Evolutionary conservation across 352 stramenopile species (phyloP), one percentile per base, ranked within the genome.

Genomic region (Pythium aristosporum): DNA sequence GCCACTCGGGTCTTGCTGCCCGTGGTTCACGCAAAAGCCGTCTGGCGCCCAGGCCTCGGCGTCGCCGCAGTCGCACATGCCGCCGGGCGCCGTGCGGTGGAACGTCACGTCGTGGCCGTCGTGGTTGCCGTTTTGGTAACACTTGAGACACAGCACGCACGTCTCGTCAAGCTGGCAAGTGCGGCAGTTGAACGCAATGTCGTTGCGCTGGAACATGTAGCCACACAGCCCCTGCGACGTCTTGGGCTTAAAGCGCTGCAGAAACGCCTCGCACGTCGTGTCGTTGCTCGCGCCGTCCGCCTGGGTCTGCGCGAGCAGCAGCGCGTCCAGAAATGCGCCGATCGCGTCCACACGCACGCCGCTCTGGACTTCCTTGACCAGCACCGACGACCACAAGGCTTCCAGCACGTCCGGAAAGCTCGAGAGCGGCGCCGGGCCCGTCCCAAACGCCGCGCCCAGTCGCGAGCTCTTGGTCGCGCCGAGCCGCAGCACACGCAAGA

Each of bases 61-160:
- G 79, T 99, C 97, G 41, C 97, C 97, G 67, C 97, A 99, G 83
- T 99, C 97, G 68, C 97, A 99, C 82, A 99, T 85, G n/a, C 85
- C 87, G 1, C 87, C 87, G 0, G 83, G 82, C 50, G 63, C 69
- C 30, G 87, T 96, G 37, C 83, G 80, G 62, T 93, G 82, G 68
- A 96, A 94, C 64, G 85, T 94, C 13, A 94, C 77, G 65, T 99
- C 94, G 71, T 99, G 95, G 21, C 96, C 96, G 34, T 94, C 80
- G 69, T 99, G 97, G 76, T 99, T 91, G 44, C 78, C 89, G 39
- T 96, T 83, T 54, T 96, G 85, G 76, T 99, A 99, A 73, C 97
- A 99, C 39, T 80, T 73, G 56, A 99, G 89, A 69, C 97, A 99
- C 61, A 98, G 79, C 50, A 99, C 97, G 61, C 96, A 99, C 34